Conservation (phyloP, 495 filamentous ascomycete species). For the Alectoria sarmentosa region DNA sequence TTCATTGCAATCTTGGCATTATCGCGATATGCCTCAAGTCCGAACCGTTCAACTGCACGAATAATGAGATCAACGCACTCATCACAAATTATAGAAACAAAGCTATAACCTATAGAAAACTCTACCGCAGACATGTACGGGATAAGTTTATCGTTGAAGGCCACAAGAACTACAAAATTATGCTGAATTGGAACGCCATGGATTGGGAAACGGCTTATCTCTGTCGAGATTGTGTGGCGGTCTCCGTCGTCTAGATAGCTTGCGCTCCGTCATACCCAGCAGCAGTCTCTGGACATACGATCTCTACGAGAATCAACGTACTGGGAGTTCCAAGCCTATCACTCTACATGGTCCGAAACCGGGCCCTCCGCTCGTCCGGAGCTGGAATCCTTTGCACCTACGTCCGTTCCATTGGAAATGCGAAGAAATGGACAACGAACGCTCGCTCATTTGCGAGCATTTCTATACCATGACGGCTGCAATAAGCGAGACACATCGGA, state of each 20-base stretch:
- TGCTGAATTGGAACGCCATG: background rate
- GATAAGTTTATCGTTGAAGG: background rate
- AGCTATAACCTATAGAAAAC: background rate
- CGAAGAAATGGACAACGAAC: background rate
- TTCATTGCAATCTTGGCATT: background rate
- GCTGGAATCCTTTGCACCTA: constrained; percentile 12
- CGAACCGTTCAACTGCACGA: background rate
- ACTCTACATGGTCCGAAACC: background rate
- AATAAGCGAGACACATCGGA: background rate
- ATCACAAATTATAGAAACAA: background rate
- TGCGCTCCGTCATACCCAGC: background rate
- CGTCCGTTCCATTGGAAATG: background rate
- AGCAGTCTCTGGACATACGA: background rate
- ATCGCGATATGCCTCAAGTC: background rate
- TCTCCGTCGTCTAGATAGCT: background rate
- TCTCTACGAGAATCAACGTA: background rate
- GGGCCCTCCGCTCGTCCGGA: constrained; percentile 4
- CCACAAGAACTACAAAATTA: background rate
- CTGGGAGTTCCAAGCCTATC: background rate
- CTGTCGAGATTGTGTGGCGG: background rate
- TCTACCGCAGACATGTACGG: background rate
- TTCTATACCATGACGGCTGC: background rate
- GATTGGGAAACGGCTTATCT: background rate
- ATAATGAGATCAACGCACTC: background rate
- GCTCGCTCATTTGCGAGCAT: background rate